Evolutionary conservation across 768 basidiomycete genomes (phyloP).

Genomic region (Boletus bicolor): DNA sequence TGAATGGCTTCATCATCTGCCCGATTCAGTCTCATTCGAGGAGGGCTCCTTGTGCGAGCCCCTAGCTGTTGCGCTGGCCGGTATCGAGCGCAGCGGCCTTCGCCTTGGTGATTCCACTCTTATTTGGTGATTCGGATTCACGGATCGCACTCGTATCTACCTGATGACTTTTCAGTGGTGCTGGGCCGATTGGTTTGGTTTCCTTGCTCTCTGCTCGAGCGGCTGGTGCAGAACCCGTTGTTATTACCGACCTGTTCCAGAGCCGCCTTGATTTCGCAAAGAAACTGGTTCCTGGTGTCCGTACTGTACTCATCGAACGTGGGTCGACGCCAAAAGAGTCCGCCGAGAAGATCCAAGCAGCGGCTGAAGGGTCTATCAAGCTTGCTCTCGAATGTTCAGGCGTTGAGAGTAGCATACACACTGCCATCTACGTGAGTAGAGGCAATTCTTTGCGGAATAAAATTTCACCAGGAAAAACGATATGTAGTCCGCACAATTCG

Average conservation of each 20-base stretch:
- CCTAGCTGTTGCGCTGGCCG: slow-evolving; percentile 63
- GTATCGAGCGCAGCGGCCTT: slow-evolving; percentile 61
- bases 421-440: slow-evolving; percentile 50
- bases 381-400: slow-evolving; percentile 65
- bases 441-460: neutral
- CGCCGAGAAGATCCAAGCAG: slow-evolving; percentile 50
- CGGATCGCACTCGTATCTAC: neutral
- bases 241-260: slow-evolving; percentile 67
- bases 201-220: slow-evolving; percentile 62
- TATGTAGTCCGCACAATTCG: slow-evolving; percentile 57
- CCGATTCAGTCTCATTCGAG: slow-evolving; percentile 59
- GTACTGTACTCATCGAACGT: slow-evolving; percentile 53
- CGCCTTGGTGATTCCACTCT: slow-evolving; percentile 62
- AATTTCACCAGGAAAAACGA: neutral
- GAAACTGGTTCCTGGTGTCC: slow-evolving; percentile 55
- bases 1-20: slow-evolving; percentile 65
- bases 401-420: slow-evolving; percentile 58
- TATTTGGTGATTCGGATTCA: slow-evolving; percentile 45
- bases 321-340: slow-evolving; percentile 45
- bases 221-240: slow-evolving; percentile 66
- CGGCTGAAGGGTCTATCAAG: slow-evolving; percentile 47
- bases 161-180: slow-evolving; percentile 44
- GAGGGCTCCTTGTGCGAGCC: slow-evolving; percentile 70
- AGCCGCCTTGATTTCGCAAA: slow-evolving; percentile 66
- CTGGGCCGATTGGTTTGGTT: slow-evolving; percentile 65